These are phyloP conservation scores for Ustilago bromivora DNA, from an alignment of 1,284 basidiomycete species.

Conservation along the genomic window DNA sequence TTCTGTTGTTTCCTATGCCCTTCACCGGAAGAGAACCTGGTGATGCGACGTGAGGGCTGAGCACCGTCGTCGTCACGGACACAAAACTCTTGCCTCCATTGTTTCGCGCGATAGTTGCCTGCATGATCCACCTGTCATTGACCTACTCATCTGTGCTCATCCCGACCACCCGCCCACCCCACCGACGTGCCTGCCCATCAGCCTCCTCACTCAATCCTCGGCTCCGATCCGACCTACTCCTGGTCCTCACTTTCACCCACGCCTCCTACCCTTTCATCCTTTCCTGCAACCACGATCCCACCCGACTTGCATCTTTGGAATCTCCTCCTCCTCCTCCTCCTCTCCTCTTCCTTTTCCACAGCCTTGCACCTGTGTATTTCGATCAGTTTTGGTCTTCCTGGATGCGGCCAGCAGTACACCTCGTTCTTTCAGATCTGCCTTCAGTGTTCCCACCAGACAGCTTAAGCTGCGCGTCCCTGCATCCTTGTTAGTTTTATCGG, in stretches of 20 bases:
- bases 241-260: neutral
- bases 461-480: no score
- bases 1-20: no score
- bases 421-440: no score
- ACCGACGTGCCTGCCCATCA: neutral
- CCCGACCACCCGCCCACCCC: neutral
- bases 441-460: no score
- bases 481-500: no score
- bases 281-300: neutral
- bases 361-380: neutral
- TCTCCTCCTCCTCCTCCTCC: neutral
- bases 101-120: neutral
- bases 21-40: neutral
- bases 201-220: neutral
- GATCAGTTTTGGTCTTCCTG: neutral
- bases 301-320: neutral
- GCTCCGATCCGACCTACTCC: no score
- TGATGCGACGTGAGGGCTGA: neutral
- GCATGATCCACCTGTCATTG: conserved; percentile 10
- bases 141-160: conserved; percentile 2
- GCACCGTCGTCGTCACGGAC: neutral
- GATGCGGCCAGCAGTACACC: neutral
- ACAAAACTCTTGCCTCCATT: conserved; percentile 2
- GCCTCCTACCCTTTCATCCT: neutral
- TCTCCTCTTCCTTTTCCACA: neutral